Percentiles rank a stretch among this genome's conserved stretches.
Conservation (phyloP, 1,284 basidiomycete species). For the Austropuccinia psidii region DNA sequence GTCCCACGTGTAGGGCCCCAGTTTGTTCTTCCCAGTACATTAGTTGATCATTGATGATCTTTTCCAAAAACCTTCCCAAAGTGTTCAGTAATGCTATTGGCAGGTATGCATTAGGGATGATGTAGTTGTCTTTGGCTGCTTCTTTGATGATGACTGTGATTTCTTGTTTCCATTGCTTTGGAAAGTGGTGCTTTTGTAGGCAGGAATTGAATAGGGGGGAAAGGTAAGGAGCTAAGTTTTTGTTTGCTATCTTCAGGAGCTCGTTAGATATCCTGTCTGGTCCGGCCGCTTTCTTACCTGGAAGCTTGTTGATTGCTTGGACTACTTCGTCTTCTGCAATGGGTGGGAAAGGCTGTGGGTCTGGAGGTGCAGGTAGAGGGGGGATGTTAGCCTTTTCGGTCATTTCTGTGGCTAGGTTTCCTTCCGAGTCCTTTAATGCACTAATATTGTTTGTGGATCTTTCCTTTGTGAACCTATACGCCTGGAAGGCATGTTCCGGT, state of each 20-base stretch:
- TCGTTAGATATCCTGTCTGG: not conserved
- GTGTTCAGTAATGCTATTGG: not conserved
- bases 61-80: conserved; percentile 9
- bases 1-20: not conserved
- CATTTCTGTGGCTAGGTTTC: too few relatives aligned
- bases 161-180: not conserved
- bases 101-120: not conserved
- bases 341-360: too few relatives aligned
- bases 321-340: too few relatives aligned
- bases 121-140: not conserved
- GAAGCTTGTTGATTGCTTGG: too few relatives aligned
- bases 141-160: not conserved
- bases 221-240: not conserved
- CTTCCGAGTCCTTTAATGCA: too few relatives aligned
- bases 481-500: too few relatives aligned
- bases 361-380: too few relatives aligned
- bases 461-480: too few relatives aligned
- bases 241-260: not conserved
- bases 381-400: too few relatives aligned
- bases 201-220: not conserved
- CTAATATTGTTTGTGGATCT: too few relatives aligned
- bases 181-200: not conserved
- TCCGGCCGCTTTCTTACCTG: not conserved
- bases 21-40: not conserved
- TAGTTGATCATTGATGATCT: not conserved